These are phyloP conservation scores for Verticillium albo-atrum DNA, from an alignment of 2,329 filamentous ascomycete genomes.

Conservation along the genomic window DNA sequence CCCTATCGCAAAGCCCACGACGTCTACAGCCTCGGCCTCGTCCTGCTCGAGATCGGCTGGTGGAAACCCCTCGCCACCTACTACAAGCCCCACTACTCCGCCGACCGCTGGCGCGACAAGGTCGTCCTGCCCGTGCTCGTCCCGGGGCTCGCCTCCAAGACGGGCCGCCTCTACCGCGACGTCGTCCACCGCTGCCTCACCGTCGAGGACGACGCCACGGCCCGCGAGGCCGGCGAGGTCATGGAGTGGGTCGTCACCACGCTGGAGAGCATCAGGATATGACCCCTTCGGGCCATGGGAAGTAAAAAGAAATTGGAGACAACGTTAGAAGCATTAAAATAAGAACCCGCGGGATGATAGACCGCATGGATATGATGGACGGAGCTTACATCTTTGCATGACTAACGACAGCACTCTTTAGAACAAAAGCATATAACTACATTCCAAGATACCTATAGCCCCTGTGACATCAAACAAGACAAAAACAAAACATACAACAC, in stretches of 20 bases:
- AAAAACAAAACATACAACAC: no score
- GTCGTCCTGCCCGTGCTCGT: slow-evolving; percentile 35
- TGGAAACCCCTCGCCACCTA: slow-evolving; percentile 36
- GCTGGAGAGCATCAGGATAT: slow-evolving; percentile 32
- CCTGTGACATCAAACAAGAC: no score
- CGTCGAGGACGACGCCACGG: slow-evolving; percentile 30
- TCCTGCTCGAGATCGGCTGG: slow-evolving; percentile 45
- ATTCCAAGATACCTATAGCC: no score
- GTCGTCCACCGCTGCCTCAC: slow-evolving; percentile 37
- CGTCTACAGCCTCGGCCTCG: slow-evolving; percentile 46
- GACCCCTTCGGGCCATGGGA: no score
- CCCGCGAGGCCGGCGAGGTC: slow-evolving; percentile 29
- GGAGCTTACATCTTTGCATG: no score
- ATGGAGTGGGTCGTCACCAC: slow-evolving; percentile 37
- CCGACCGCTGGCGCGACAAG: slow-evolving; percentile 36
- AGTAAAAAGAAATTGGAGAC: no score
- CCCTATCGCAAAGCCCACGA: slow-evolving; percentile 45
- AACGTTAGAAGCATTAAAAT: no score
- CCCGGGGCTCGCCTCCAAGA: slow-evolving; percentile 34
- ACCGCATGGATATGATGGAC: no score
- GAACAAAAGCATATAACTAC: no score
- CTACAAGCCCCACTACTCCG: slow-evolving; percentile 35
- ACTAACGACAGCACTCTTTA: no score
- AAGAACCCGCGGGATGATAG: no score
- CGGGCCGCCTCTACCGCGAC: slow-evolving; percentile 32